A percentile compares a stretch with the other conserved stretches of the same genome.
Conservation (phyloP, 257 asterid species). For the Knoxia roxburghii region DNA sequence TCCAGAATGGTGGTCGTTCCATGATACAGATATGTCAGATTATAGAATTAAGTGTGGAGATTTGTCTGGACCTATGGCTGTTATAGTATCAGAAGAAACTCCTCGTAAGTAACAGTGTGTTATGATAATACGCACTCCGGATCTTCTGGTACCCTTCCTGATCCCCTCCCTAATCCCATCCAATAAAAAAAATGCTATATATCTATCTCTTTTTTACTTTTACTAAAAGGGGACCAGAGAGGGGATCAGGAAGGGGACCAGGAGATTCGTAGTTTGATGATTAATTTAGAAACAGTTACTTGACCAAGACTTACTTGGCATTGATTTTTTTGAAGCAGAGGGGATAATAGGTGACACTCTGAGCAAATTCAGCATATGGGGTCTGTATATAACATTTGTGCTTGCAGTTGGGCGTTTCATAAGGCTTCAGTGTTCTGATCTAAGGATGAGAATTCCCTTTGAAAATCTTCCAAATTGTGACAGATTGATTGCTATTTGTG, state of each 20-base stretch:
- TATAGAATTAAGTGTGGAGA: slow-evolving; percentile 55
- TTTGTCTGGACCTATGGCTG: slow-evolving; percentile 85
- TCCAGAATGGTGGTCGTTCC: slow-evolving; percentile 91
- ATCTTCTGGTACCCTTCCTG: too few species aligned
- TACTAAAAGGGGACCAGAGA: too few species aligned
- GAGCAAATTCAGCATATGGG: slow-evolving; percentile 98
- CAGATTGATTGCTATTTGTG: slow-evolving; percentile 96
- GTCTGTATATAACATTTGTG: slow-evolving; percentile 92
- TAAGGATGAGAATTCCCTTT: slow-evolving; percentile 92
- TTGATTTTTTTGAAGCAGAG: slow-evolving; percentile 39
- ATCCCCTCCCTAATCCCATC: too few species aligned
- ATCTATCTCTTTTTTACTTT: too few species aligned
- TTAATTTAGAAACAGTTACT: too few species aligned
- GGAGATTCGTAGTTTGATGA: too few species aligned
- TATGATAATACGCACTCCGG: too few species aligned
- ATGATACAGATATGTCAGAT: slow-evolving; percentile 49
- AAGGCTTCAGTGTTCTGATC: slow-evolving; percentile 88
- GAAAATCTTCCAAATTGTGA: slow-evolving; percentile 97
- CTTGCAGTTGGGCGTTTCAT: slow-evolving; percentile 98
- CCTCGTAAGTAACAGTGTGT: slow-evolving; percentile 68
- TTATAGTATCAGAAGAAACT: slow-evolving; percentile 93
- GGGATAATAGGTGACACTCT: slow-evolving; percentile 96
- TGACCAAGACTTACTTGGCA: too few species aligned
- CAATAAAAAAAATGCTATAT: too few species aligned
- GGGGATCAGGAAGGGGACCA: too few species aligned